A percentile compares a stretch with the other conserved stretches of the same genome.
Conservation (phyloP, 331 rosid species). For the Phaseolus coccineus region DNA sequence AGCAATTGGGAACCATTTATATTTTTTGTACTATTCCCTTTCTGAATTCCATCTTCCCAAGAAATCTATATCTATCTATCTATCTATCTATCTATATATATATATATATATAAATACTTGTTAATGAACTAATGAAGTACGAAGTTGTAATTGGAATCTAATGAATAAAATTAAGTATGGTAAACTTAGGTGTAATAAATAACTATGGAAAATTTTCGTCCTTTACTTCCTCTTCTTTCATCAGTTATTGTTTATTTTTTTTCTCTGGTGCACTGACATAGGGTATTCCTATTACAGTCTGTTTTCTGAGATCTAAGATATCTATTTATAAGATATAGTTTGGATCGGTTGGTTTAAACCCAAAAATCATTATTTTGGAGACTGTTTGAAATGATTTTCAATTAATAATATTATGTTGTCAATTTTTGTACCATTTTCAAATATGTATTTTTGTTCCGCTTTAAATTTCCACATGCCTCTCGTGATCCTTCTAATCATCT, state of each 20-base stretch:
- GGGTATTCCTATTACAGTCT: not conserved
- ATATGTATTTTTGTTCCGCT: not conserved
- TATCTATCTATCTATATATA: too few species aligned
- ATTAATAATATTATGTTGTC: not conserved
- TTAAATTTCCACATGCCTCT: slow-evolving; percentile 1
- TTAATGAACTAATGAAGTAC: not conserved
- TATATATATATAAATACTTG: not conserved
- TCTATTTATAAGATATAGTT: slow-evolving; percentile 1
- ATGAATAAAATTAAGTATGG: slow-evolving; percentile 7
- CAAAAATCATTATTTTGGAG: not conserved
- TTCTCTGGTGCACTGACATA: not conserved
- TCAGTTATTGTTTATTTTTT: not conserved
- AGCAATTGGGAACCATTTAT: too few species aligned
- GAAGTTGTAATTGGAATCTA: not conserved
- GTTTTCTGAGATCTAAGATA: not conserved
- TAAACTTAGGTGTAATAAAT: slow-evolving; percentile 5
- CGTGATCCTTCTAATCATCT: not conserved
- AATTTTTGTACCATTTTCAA: not conserved
- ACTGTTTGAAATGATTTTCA: not conserved
- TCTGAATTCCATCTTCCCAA: not conserved
- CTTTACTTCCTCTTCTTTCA: not conserved
- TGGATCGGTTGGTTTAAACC: not conserved
- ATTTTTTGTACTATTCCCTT: not conserved
- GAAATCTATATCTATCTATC: too few species aligned
- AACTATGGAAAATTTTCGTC: not conserved